These are phyloP conservation scores for Naganishia kalamii DNA, from an alignment of 768 basidiomycete genomes.

Conservation along the genomic window DNA sequence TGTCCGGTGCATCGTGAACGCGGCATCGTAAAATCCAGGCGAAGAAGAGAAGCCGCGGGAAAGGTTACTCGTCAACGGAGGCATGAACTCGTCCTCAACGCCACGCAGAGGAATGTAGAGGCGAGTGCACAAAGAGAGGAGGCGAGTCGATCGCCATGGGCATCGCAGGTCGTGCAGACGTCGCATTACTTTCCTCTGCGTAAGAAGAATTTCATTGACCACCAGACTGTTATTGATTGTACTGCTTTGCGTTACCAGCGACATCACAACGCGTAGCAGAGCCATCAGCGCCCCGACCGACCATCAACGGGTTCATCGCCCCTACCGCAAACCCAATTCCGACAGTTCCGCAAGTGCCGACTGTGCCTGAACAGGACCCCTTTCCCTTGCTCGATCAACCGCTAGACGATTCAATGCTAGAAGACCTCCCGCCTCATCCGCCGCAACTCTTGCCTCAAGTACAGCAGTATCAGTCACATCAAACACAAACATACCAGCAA, in stretches of 20 bases:
- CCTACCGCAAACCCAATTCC: too few relatives aligned
- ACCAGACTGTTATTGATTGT: too few relatives aligned
- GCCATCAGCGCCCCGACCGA: too few relatives aligned
- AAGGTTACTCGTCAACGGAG: background rate
- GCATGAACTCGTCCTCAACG: background rate
- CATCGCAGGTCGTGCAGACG: background rate
- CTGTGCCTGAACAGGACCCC: background rate
- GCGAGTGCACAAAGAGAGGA: background rate
- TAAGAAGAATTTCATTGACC: too few relatives aligned
- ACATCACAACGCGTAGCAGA: too few relatives aligned
- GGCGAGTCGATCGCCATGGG: background rate
- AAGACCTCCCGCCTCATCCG: background rate
- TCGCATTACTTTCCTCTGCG: too few relatives aligned
- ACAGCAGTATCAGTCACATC: too few relatives aligned
- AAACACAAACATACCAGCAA: too few relatives aligned
- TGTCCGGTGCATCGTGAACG: constrained; percentile 10
- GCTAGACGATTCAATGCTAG: background rate
- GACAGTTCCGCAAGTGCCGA: background rate
- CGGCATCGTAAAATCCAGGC: constrained; percentile 1
- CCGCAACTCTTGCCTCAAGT: too few relatives aligned
- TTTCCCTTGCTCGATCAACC: background rate
- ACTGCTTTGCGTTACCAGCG: too few relatives aligned
- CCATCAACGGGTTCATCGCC: too few relatives aligned
- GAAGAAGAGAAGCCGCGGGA: constrained; percentile 4
- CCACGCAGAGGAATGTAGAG: background rate